Evolutionary conservation across 2,329 filamentous ascomycete genomes (phyloP).

Genomic region (Arthroderma uncinatum): DNA sequence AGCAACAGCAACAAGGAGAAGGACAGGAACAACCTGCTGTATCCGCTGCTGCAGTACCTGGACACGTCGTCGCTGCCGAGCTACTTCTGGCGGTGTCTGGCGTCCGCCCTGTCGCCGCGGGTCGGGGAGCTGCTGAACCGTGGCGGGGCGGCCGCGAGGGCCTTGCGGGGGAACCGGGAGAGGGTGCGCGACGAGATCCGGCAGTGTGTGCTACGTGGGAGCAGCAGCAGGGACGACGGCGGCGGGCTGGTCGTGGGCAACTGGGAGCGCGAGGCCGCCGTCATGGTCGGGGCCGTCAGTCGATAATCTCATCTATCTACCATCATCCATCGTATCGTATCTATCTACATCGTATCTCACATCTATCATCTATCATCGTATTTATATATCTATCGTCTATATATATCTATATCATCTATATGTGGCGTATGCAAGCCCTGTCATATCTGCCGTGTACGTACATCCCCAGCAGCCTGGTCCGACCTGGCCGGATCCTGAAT

Average conservation of each 20-base stretch:
- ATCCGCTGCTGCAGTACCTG: constrained; percentile 61
- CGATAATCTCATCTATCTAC: background rate
- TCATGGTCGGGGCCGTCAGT: constrained; percentile 75
- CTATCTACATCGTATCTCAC: background rate
- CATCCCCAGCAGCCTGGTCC: background rate
- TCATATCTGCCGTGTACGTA: background rate
- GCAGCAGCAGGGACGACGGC: constrained; percentile 43
- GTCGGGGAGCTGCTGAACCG: constrained; percentile 76
- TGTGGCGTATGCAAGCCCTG: background rate
- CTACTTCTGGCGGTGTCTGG: constrained; percentile 88
- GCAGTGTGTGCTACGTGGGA: constrained; percentile 68
- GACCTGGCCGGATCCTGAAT: background rate
- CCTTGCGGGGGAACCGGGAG: constrained; percentile 63
- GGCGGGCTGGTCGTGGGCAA: constrained; percentile 36
- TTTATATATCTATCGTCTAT: background rate
- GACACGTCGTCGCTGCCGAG: constrained; percentile 80
- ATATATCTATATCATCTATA: background rate
- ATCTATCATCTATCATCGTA: background rate
- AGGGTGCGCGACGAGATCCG: constrained; percentile 64
- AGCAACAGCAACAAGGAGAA: constrained; percentile 13
- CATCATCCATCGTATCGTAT: background rate
- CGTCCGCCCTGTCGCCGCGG: constrained; percentile 60
- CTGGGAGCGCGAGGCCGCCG: constrained; percentile 86
- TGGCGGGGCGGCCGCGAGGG: constrained; percentile 73
- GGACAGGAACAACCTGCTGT: constrained; percentile 47